Conservation (phyloP, 768 basidiomycete species). For the Sarcodon aspratus region DNA sequence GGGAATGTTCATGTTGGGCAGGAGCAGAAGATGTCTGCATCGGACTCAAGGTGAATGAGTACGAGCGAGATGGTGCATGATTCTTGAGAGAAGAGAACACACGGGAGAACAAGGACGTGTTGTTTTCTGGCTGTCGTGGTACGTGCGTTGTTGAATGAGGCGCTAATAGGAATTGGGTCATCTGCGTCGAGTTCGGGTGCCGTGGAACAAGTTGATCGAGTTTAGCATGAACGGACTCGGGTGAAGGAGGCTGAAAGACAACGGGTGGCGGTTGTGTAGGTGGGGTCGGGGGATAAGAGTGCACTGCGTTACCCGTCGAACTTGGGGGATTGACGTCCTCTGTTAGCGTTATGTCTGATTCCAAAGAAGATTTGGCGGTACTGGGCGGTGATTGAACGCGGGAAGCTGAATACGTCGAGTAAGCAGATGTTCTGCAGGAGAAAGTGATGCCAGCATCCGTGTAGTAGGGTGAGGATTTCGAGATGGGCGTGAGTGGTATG, state of each 20-base stretch:
- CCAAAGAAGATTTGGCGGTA: constrained; percentile 8
- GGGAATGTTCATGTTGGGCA: constrained; percentile 5
- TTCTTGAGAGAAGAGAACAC: constrained; percentile 17
- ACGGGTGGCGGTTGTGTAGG: constrained; percentile 14
- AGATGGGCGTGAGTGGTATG: constrained; percentile 23
- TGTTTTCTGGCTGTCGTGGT: constrained; percentile 5
- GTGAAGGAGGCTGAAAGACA: constrained; percentile 16
- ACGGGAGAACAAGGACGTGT: constrained; percentile 15
- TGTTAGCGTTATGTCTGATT: constrained; percentile 19
- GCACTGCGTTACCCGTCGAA: constrained; percentile 4
- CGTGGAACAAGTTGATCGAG: background rate
- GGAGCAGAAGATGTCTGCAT: constrained; percentile 15
- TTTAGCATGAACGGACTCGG: constrained; percentile 13
- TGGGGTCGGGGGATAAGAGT: constrained; percentile 26
- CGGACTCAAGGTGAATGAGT: constrained; percentile 47
- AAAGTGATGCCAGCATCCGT: constrained; percentile 22
- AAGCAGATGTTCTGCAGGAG: constrained; percentile 19
- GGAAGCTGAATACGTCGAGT: constrained; percentile 2
- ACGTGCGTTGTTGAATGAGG: constrained; percentile 15
- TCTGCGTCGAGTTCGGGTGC: constrained; percentile 1
- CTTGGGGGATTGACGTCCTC: constrained; percentile 9
- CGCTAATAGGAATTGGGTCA: constrained; percentile 21
- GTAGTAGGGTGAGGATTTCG: constrained; percentile 17
- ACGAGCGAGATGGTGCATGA: constrained; percentile 38
- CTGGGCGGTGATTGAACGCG: constrained; percentile 4